phyloP scores from a whole-genome alignment of 495 filamentous ascomycete species.

The Aspergillus baeticus region DNA sequence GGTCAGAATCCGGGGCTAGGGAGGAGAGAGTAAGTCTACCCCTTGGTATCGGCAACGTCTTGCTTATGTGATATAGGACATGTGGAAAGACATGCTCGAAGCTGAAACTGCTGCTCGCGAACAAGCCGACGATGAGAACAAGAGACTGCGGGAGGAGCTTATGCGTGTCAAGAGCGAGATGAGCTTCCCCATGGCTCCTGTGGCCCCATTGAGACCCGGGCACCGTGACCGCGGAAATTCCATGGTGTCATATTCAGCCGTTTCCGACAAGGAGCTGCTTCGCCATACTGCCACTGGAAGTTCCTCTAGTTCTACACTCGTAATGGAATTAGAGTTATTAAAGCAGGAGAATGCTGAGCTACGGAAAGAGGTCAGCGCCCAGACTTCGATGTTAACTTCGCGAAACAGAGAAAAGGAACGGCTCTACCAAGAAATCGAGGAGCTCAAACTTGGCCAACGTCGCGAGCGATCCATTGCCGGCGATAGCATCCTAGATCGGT shows the following conservation, averaged over 20 bases:
- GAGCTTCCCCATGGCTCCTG: slow-evolving; percentile 24
- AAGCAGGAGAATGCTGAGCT: slow-evolving; percentile 92
- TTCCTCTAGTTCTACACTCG: slow-evolving; percentile 61
- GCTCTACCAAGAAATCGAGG: slow-evolving; percentile 94
- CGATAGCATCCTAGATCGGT: slow-evolving; percentile 90
- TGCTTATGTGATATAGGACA: slow-evolving; percentile 48
- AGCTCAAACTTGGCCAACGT: slow-evolving; percentile 82
- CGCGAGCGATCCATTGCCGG: slow-evolving; percentile 71
- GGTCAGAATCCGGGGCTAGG: slow-evolving; percentile 68
- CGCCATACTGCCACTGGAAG: slow-evolving; percentile 52
- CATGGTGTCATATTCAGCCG: slow-evolving; percentile 58
- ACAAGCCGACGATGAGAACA: slow-evolving; percentile 86
- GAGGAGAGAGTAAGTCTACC: slow-evolving; percentile 65
- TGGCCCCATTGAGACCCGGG: slow-evolving; percentile 30
- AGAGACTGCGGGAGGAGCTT: slow-evolving; percentile 79
- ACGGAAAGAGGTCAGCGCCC: slow-evolving; percentile 86
- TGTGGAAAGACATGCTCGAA: slow-evolving; percentile 95
- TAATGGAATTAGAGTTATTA: slow-evolving; percentile 72
- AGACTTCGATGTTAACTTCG: slow-evolving; percentile 97
- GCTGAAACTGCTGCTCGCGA: slow-evolving; percentile 87
- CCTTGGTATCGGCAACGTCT: background rate
- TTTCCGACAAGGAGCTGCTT: slow-evolving; percentile 60
- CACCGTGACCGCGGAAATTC: slow-evolving; percentile 56
- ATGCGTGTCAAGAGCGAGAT: slow-evolving; percentile 70
- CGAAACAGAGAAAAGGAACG: slow-evolving; percentile 92